Percentiles rank a stretch among this genome's conserved stretches.
These are phyloP conservation scores for Micractinium sp. DNA, from an alignment of 139 green algal species.

Conservation along the genomic window DNA sequence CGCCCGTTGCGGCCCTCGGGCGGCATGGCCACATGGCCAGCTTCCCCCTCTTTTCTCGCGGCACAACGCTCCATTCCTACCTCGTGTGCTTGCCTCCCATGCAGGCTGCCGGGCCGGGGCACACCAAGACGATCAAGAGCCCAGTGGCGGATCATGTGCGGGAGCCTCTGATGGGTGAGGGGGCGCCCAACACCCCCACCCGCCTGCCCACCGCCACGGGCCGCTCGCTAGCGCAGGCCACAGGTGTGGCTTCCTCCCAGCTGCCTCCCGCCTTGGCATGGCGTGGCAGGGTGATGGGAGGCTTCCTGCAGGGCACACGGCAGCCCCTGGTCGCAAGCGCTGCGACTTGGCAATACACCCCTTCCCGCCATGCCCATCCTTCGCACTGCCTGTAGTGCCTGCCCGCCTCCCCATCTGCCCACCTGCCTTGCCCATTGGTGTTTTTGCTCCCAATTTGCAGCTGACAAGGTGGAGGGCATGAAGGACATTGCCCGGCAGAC, in stretches of 20 bases:
- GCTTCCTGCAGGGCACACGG: background rate
- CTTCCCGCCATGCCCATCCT: too few relatives aligned
- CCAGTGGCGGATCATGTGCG: background rate
- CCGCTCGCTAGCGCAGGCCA: background rate
- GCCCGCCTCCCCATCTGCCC: background rate
- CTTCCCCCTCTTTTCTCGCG: too few relatives aligned
- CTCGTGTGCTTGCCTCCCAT: too few relatives aligned
- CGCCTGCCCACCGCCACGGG: background rate
- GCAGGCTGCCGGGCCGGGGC: too few relatives aligned
- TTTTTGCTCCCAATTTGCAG: background rate
- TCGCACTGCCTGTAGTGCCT: background rate
- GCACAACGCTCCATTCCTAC: too few relatives aligned
- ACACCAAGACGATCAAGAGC: constrained; percentile 5
- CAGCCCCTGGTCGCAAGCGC: background rate
- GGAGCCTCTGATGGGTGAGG: background rate
- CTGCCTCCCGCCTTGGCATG: background rate
- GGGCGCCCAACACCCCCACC: background rate
- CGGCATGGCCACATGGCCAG: too few relatives aligned
- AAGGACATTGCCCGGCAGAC: constrained; percentile 19
- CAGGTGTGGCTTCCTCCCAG: background rate
- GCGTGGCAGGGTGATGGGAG: background rate
- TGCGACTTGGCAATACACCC: background rate
- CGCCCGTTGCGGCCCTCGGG: too few relatives aligned
- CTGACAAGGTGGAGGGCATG: constrained; percentile 14
- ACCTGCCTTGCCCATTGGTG: too few relatives aligned